Evolutionary conservation across 2,329 filamentous ascomycete genomes (phyloP).

Genomic region (Aspergillus tamarii): DNA sequence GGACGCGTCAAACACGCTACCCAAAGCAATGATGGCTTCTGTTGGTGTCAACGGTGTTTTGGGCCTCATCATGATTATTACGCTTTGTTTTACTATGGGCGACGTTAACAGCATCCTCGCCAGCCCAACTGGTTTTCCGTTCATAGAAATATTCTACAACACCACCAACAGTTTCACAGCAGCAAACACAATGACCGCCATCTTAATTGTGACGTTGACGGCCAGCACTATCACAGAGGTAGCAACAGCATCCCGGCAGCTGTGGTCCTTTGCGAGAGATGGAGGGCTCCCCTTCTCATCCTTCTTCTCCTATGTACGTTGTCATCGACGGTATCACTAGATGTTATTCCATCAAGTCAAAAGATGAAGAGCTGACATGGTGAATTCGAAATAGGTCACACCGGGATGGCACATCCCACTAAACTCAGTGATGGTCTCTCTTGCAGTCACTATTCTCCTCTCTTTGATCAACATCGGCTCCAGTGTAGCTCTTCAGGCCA

Average conservation of each 20-base stretch:
- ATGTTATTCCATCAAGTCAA: too few species aligned
- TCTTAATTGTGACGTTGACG: constrained; percentile 54
- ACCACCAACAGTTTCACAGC: constrained; percentile 53
- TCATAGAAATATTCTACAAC: constrained; percentile 62
- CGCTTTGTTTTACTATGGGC: constrained; percentile 58
- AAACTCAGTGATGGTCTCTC: constrained; percentile 51
- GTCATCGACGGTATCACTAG: background rate
- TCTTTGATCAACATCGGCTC: constrained; percentile 58
- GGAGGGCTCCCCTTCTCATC: constrained; percentile 43
- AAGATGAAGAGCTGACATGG: background rate
- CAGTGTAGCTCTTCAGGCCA: constrained; percentile 47
- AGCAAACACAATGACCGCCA: constrained; percentile 54
- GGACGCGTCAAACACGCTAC: constrained; percentile 55
- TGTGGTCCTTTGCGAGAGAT: constrained; percentile 58
- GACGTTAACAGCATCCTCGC: constrained; percentile 51
- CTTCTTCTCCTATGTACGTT: constrained; percentile 43
- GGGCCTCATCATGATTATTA: constrained; percentile 61
- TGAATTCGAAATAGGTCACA: constrained; percentile 33
- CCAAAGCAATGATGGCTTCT: constrained; percentile 54
- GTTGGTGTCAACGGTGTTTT: constrained; percentile 56
- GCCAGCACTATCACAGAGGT: constrained; percentile 58
- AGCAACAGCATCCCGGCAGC: constrained; percentile 60
- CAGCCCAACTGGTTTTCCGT: constrained; percentile 57
- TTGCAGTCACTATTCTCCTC: constrained; percentile 49
- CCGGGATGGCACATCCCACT: constrained; percentile 49